Percentiles rank a stretch among this genome's conserved stretches.
phyloP scores from a whole-genome alignment of 805 yeast genomes.

The Ogataea pini region DNA sequence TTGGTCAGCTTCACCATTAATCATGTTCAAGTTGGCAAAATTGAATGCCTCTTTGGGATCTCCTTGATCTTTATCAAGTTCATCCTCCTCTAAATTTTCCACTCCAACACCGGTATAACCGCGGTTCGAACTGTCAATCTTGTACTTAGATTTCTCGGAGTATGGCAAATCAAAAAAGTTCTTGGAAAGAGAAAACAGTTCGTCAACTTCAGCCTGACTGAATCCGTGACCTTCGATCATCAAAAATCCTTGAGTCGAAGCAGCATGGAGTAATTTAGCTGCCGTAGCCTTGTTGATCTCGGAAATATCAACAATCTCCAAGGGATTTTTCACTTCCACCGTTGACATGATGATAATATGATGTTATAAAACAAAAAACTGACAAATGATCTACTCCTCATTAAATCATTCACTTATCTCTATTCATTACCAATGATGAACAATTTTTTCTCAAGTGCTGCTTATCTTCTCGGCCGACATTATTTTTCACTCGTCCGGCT shows the following conservation, averaged over 20 bases:
- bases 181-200: slow-evolving; percentile 30
- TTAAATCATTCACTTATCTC: neutral
- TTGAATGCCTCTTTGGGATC: slow-evolving; percentile 63
- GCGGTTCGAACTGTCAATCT: slow-evolving; percentile 56
- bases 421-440: no score
- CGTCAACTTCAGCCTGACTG: slow-evolving; percentile 42
- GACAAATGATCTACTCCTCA: no score
- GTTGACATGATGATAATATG: slow-evolving; percentile 16
- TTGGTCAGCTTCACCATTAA: slow-evolving; percentile 45
- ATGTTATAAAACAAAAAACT: no score
- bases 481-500: neutral
- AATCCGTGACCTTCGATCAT: slow-evolving; percentile 54
- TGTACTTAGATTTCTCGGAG: slow-evolving; percentile 49
- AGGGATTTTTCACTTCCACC: slow-evolving; percentile 41
- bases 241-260: slow-evolving; percentile 51
- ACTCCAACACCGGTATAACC: slow-evolving; percentile 42
- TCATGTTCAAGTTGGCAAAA: slow-evolving; percentile 54
- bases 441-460: neutral
- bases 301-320: slow-evolving; percentile 61
- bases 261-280: slow-evolving; percentile 51
- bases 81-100: slow-evolving; percentile 42
- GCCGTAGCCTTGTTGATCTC: slow-evolving; percentile 44
- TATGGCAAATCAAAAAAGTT: slow-evolving; percentile 41
- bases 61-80: slow-evolving; percentile 39
- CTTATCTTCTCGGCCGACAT: slow-evolving; percentile 1